Evolutionary conservation across 805 yeast species (phyloP).

Genomic region (Yamadazyma philogaea): DNA sequence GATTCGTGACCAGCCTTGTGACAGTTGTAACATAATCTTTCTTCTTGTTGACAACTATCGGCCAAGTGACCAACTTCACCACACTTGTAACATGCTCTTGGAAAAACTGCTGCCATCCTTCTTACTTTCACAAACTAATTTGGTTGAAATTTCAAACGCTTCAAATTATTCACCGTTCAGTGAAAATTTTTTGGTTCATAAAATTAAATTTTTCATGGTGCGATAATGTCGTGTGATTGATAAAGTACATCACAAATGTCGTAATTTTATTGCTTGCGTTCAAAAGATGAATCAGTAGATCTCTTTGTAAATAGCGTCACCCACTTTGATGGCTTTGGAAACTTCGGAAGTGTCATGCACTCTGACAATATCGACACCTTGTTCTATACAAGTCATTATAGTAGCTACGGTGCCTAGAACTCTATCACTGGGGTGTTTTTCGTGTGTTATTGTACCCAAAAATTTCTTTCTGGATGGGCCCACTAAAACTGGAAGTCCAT

Average conservation of each 20-base stretch:
- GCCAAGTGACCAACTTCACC: slow-evolving; percentile 92
- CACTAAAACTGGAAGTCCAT: slow-evolving; percentile 62
- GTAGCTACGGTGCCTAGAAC: slow-evolving; percentile 75
- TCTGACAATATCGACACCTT: slow-evolving; percentile 75
- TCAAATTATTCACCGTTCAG: neutral
- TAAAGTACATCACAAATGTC: slow-evolving; percentile 1
- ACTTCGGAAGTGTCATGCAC: slow-evolving; percentile 78
- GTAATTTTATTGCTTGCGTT: too few relatives aligned
- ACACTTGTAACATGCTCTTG: slow-evolving; percentile 87
- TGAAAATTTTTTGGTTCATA: slow-evolving; percentile 11
- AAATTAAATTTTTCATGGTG: slow-evolving; percentile 1
- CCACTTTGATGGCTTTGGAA: slow-evolving; percentile 46
- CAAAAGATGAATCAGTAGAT: neutral
- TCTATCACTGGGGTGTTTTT: slow-evolving; percentile 55
- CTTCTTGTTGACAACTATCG: slow-evolving; percentile 79
- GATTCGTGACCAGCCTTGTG: slow-evolving; percentile 88
- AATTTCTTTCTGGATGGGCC: slow-evolving; percentile 91
- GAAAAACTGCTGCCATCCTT: slow-evolving; percentile 44
- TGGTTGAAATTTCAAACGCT: slow-evolving; percentile 4
- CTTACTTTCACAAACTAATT: slow-evolving; percentile 2
- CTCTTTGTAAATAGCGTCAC: slow-evolving; percentile 65
- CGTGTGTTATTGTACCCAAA: slow-evolving; percentile 70
- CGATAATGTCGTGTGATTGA: slow-evolving; percentile 2
- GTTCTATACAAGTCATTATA: slow-evolving; percentile 68
- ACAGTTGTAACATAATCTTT: slow-evolving; percentile 90